Percentiles rank a stretch among this genome's conserved stretches.
These are phyloP conservation scores for Trypanosomatidae sp. DNA, from an alignment of 208 protist genomes.

Conservation along the genomic window DNA sequence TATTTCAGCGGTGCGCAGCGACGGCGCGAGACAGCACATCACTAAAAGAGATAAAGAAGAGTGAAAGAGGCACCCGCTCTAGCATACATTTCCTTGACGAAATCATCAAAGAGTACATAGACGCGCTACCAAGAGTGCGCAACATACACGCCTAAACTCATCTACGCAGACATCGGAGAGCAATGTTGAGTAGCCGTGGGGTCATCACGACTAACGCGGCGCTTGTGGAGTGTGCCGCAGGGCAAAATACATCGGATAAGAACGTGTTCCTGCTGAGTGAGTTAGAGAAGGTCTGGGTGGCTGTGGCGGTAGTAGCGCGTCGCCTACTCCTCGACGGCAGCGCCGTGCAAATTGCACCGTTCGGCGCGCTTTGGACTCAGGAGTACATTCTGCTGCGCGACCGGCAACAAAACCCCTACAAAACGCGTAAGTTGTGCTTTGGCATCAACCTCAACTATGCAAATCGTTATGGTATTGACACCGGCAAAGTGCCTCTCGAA, in stretches of 20 bases:
- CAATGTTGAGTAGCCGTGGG: slow-evolving; percentile 74
- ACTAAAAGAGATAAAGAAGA: background rate
- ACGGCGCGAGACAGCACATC: background rate
- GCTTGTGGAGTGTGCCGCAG: slow-evolving; percentile 82
- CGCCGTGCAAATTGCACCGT: slow-evolving; percentile 59
- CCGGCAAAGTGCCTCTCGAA: slow-evolving; percentile 35
- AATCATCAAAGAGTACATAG: slow-evolving; percentile 2
- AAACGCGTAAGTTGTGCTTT: slow-evolving; percentile 40
- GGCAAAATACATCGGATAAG: slow-evolving; percentile 48
- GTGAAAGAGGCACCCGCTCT: background rate
- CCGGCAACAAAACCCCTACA: slow-evolving; percentile 34
- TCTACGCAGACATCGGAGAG: background rate
- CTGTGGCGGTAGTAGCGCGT: slow-evolving; percentile 57
- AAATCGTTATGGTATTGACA: slow-evolving; percentile 50
- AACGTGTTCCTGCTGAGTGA: slow-evolving; percentile 85
- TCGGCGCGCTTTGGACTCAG: slow-evolving; percentile 69
- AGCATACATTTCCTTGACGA: background rate
- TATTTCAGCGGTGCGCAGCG: background rate
- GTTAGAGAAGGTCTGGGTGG: slow-evolving; percentile 80
- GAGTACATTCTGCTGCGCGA: slow-evolving; percentile 43
- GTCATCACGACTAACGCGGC: slow-evolving; percentile 72
- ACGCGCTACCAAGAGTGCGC: background rate
- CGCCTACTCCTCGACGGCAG: slow-evolving; percentile 56
- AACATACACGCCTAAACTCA: slow-evolving; percentile 7
- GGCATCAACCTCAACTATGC: slow-evolving; percentile 46